These are phyloP conservation scores for Hyaloscypha variabilis DNA, from an alignment of 495 filamentous ascomycete genomes.

Conservation along the genomic window DNA sequence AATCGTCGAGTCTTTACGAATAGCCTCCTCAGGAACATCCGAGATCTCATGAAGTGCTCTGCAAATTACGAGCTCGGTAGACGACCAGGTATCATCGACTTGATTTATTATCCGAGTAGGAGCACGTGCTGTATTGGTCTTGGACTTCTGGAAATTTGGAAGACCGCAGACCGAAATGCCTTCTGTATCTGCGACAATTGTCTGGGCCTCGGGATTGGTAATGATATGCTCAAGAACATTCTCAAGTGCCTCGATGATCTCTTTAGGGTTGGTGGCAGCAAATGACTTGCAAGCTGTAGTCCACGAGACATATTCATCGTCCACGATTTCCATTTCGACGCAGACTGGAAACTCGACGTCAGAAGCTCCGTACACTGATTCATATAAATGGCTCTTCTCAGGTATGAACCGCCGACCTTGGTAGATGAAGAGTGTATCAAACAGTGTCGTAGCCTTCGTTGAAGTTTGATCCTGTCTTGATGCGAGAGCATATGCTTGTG, in stretches of 20 bases:
- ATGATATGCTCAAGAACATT: slow-evolving; percentile 55
- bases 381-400: slow-evolving; percentile 42
- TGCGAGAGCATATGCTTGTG: slow-evolving; percentile 47
- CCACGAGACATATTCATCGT: slow-evolving; percentile 55
- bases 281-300: slow-evolving; percentile 67
- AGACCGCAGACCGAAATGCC: slow-evolving; percentile 58
- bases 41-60: slow-evolving; percentile 66
- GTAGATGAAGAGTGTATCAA: slow-evolving; percentile 74
- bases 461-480: slow-evolving; percentile 29
- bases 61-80: slow-evolving; percentile 55
- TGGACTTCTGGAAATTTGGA: slow-evolving; percentile 17
- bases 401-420: slow-evolving; percentile 45
- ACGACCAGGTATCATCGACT: slow-evolving; percentile 39
- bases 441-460: slow-evolving; percentile 43
- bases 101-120: background rate
- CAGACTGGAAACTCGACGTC: slow-evolving; percentile 79
- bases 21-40: slow-evolving; percentile 57
- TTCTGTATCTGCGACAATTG: slow-evolving; percentile 50
- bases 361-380: slow-evolving; percentile 59
- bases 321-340: slow-evolving; percentile 70
- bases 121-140: background rate
- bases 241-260: slow-evolving; percentile 57
- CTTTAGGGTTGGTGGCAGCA: slow-evolving; percentile 41
- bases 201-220: slow-evolving; percentile 42
- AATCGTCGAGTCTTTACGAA: slow-evolving; percentile 66